Evolutionary conservation across 1,284 basidiomycete genomes (phyloP), one percentile per base, ranked within the genome.

Genomic region (Apiotrichum domesticum): DNA sequence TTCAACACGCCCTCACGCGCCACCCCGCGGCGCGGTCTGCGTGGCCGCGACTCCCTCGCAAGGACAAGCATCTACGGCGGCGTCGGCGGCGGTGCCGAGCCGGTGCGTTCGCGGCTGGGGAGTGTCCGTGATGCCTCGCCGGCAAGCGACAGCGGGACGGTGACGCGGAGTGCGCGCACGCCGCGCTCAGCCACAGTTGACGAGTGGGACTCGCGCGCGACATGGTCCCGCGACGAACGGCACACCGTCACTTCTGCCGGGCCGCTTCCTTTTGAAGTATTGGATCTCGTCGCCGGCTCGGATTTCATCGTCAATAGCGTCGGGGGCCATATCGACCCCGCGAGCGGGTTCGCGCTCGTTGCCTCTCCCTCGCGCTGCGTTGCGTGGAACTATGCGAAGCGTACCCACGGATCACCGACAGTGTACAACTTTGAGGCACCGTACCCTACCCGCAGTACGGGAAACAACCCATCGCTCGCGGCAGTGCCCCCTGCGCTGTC

Each of bases 301-400:
- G 77, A 79, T 59, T 63, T 75, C 14, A 73, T 76, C 48, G 66
- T 66, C 2, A 66, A 69, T 40, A 65, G 72, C 0, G 67, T 76
- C 15, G 52, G 68, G 14, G 78, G 69, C 0, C 59, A 69, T 14
- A 54, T 78, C 6, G 77, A 79, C 51, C 54, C 65, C 0, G 46
- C 56, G 3, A 68, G 69, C 3, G 78, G 78, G 1, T 79, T 76
- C 48, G 78, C 77, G 0, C 69, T 72, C 48, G 72, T 79, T 7
- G 52, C 73, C 9, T 71, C 67, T 1, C 63, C 67, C 4, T 60
- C 65, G 7, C 46, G 56, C 29, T 74, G 73, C 53, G 70, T 72
- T 43, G 73, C 76, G 2, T 79, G 78, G 78, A 78, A 78, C 58
- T 78, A 75, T 60, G 59, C 68, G 9, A 77, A 71, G 71, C 71